A percentile compares a stretch with the other conserved stretches of the same genome.
These are phyloP conservation scores for Hypomyces rosellus DNA, from an alignment of 2,329 filamentous ascomycete species.

Conservation along the genomic window DNA sequence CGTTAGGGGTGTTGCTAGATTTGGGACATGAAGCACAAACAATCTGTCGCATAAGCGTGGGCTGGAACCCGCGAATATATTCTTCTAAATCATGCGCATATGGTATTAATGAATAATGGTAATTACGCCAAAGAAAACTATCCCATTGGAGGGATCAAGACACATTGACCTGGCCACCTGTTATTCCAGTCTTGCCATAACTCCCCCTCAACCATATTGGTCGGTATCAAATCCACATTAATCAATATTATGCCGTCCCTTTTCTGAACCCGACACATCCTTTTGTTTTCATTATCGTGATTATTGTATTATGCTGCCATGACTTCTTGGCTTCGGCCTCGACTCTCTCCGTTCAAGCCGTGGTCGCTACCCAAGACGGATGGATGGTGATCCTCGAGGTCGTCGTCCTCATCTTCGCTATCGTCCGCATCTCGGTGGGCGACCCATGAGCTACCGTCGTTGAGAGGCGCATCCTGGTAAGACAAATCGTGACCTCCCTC, in stretches of 20 bases:
- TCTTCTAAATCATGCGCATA: conserved; percentile 4
- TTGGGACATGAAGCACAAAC: too few species aligned
- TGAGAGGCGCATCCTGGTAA: conserved; percentile 70
- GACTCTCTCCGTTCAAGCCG: conserved; percentile 49
- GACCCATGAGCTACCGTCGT: conserved; percentile 80
- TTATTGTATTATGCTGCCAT: conserved; percentile 23
- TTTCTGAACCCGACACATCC: conserved; percentile 2
- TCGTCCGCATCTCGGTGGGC: conserved; percentile 57
- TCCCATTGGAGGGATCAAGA: conserved; percentile 18
- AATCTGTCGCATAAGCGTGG: too few species aligned
- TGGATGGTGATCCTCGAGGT: conserved; percentile 45
- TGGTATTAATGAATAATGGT: conserved; percentile 25
- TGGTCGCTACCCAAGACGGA: conserved; percentile 48
- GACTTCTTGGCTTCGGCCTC: conserved; percentile 49
- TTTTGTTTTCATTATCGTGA: conserved; percentile 1
- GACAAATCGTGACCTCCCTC: conserved; percentile 76
- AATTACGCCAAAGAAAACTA: conserved; percentile 19
- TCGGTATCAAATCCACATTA: conserved; percentile 12
- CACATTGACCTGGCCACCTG: conserved; percentile 12
- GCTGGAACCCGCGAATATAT: too few species aligned
- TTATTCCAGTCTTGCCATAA: conserved; percentile 14
- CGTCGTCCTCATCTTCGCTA: conserved; percentile 61
- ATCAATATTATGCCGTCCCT: conserved; percentile 6
- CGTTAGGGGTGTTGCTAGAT: too few species aligned
- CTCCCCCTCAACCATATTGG: conserved; percentile 21